Percentiles rank a stretch among this genome's conserved stretches.
Conservation (phyloP, 768 basidiomycete genomes). For the Pleurotus sapidus region DNA sequence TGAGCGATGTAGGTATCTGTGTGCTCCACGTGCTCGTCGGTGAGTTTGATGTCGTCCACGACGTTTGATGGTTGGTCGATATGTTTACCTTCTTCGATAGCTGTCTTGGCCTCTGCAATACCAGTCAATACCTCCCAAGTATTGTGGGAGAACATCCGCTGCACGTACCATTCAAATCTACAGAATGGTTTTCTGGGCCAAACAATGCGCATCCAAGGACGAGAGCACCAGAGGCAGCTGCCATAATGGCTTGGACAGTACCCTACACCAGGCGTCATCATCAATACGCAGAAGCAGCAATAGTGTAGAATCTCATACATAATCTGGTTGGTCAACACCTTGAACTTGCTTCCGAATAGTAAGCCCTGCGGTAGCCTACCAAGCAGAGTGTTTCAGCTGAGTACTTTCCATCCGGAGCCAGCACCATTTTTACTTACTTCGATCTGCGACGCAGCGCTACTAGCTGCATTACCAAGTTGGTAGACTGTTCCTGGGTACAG, state of each 20-base stretch:
- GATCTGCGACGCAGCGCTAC: constrained; percentile 15
- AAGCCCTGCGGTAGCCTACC: constrained; percentile 11
- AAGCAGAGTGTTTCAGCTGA: too few species aligned
- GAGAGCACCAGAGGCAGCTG: constrained; percentile 13
- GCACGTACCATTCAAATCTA: constrained; percentile 10
- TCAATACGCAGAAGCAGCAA: background rate
- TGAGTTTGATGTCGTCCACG: too few species aligned
- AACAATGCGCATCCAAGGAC: constrained; percentile 10
- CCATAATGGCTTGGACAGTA: constrained; percentile 13
- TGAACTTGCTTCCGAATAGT: constrained; percentile 7
- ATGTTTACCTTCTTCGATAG: too few species aligned
- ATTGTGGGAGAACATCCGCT: too few species aligned
- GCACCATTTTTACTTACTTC: constrained; percentile 2
- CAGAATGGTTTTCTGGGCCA: constrained; percentile 14
- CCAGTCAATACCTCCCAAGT: too few species aligned
- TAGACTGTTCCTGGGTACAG: constrained; percentile 64
- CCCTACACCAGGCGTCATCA: constrained; percentile 6
- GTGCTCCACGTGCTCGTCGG: too few species aligned
- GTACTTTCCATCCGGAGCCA: background rate
- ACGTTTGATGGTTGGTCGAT: too few species aligned
- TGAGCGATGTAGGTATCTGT: too few species aligned
- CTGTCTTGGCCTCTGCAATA: too few species aligned
- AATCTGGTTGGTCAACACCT: constrained; percentile 13
- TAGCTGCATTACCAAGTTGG: constrained; percentile 51
- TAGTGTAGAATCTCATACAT: background rate